Conservation (phyloP, 2,329 filamentous ascomycete species). For the Penicillium corylophilum region DNA sequence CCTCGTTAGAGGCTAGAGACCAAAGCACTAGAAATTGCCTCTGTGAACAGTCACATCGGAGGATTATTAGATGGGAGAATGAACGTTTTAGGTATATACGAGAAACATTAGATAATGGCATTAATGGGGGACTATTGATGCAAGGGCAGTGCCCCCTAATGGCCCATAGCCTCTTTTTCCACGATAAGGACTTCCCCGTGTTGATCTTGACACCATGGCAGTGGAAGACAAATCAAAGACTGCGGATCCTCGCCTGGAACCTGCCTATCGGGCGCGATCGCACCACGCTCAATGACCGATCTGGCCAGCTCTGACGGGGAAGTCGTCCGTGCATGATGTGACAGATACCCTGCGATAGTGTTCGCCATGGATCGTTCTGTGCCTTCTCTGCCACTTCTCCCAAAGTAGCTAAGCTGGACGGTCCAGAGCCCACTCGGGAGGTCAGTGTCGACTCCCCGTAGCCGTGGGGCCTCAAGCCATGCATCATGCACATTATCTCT, state of each 20-base stretch:
- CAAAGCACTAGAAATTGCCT: not conserved
- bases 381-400: conserved; percentile 10
- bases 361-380: not conserved
- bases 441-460: conserved; percentile 20
- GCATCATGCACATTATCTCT: conserved; percentile 18
- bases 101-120: conserved; percentile 12
- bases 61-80: conserved; percentile 1
- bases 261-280: conserved; percentile 22
- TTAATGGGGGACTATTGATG: conserved; percentile 37
- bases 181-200: conserved; percentile 24
- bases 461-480: conserved; percentile 17
- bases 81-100: conserved; percentile 12
- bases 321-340: conserved; percentile 33
- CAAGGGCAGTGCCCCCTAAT: conserved; percentile 30
- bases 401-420: conserved; percentile 8
- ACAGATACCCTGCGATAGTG: conserved; percentile 25
- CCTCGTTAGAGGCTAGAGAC: not conserved
- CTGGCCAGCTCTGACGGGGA: conserved; percentile 11
- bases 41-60: conserved; percentile 8
- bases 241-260: conserved; percentile 23
- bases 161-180: not conserved
- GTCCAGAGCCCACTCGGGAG: conserved; percentile 19
- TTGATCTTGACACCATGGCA: conserved; percentile 28
- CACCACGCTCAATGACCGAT: conserved; percentile 32
- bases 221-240: conserved; percentile 39